phyloP scores from a whole-genome alignment of 257 asterid genomes.

The Linaria vulgaris region DNA sequence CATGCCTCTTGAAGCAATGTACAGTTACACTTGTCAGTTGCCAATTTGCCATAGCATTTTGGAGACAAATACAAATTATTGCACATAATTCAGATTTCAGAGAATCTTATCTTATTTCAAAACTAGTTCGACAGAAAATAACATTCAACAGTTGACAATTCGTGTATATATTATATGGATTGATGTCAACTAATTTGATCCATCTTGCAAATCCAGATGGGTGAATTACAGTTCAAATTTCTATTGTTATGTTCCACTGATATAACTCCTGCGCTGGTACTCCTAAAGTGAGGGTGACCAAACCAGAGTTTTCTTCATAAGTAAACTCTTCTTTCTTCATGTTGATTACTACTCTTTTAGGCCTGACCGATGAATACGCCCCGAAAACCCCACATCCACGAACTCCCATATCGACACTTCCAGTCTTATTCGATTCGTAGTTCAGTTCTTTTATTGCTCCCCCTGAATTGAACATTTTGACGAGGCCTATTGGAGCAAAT shows the following conservation, averaged over 20 bases:
- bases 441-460: conserved; percentile 64
- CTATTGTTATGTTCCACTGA: conserved; percentile 50
- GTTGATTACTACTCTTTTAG: conserved; percentile 45
- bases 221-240: conserved; percentile 35
- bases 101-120: too few relatives aligned
- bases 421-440: conserved; percentile 40
- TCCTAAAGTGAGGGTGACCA: conserved; percentile 37
- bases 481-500: conserved; percentile 77
- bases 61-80: too few relatives aligned
- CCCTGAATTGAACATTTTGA: conserved; percentile 81
- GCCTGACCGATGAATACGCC: conserved; percentile 62
- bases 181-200: not conserved
- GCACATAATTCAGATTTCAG: too few relatives aligned
- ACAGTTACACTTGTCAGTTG: too few relatives aligned
- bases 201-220: not conserved
- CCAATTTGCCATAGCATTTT: too few relatives aligned
- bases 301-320: conserved; percentile 48
- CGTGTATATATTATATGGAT: too few relatives aligned
- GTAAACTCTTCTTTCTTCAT: conserved; percentile 35
- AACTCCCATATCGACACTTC: conserved; percentile 38
- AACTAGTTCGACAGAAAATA: too few relatives aligned
- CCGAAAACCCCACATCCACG: conserved; percentile 69
- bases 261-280: conserved; percentile 49
- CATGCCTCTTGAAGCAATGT: too few relatives aligned
- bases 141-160: too few relatives aligned